Conservation (phyloP, 345 rosid genomes). For the Barbarea vulgaris region DNA sequence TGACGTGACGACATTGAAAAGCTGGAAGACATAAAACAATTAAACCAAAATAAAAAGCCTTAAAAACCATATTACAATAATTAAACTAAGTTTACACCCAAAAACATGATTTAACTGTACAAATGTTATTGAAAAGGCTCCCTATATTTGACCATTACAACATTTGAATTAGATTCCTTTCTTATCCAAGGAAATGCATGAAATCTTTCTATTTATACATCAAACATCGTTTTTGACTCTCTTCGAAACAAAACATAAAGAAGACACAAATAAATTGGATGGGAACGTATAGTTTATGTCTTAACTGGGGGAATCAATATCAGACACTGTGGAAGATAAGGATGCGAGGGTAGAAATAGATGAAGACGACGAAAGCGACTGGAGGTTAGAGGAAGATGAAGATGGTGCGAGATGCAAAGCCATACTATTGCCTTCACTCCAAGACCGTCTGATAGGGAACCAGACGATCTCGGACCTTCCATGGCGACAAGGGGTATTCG, state of each 20-base stretch:
- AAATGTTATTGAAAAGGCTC: neutral
- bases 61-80: neutral
- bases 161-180: neutral
- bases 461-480: conserved; percentile 39
- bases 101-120: neutral
- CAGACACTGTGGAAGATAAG: conserved; percentile 24
- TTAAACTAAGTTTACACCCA: neutral
- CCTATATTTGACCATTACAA: conserved; percentile 15
- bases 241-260: neutral
- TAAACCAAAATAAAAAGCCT: neutral
- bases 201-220: conserved; percentile 15
- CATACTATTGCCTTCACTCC: conserved; percentile 67
- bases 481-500: conserved; percentile 28
- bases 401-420: conserved; percentile 38
- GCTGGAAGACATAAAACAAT: neutral
- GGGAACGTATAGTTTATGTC: neutral
- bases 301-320: conserved; percentile 28
- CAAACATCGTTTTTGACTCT: conserved; percentile 10
- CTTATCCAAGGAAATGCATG: neutral
- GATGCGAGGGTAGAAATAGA: conserved; percentile 33
- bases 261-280: neutral
- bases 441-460: conserved; percentile 60
- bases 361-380: conserved; percentile 55
- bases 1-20: neutral
- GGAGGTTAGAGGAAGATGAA: conserved; percentile 38